Base-by-base conservation (phyloP, 257 asterid species). In the Capsicum chinense region DNA sequence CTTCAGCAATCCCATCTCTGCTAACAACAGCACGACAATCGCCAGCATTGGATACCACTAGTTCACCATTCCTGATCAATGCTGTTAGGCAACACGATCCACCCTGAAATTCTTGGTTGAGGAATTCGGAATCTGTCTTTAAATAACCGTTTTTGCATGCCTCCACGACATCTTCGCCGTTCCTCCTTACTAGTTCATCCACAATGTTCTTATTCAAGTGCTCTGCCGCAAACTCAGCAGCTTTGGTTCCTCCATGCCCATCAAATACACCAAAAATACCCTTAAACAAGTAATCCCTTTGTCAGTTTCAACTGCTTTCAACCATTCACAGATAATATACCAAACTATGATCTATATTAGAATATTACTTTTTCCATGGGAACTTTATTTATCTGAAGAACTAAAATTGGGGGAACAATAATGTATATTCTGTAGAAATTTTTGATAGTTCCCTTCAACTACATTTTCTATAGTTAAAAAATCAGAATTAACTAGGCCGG, bases 1-100 rank as follows among this genome's bases (percentile, higher is more conserved):
- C 93, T 87, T 92, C 94, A 0, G 97, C 98, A 9, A 90, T 85
- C 47, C 99, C 99, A 42, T 84, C 86, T 84, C 88, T 88, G 87
- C 99, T 95, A 48, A 87, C 84, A 9, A 95, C 97, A 0, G 97
- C 99, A 5, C 98, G 99, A 80, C 98, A 95, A 74, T 95, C 99
- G 5, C 99, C 99, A 33, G 93, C 94, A 56, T 95, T 95, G 14
- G 98, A 93, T n/a, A 93, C 92, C 42, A 93, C 90, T 15, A 93
- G 54, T 47, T 87, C 88, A 19, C 98, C 95, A 0, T 86, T 80
- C 81, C 64, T 85, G 80, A 95, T 87, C 84, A 95, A 52, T 47
- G 97, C 99, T 21, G 99, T 93, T 70, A 95, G 95, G 10, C 95
- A 92, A 69, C 99, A 95, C 3, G 98, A 84, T 19, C 99, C 98